Evolutionary conservation across 495 filamentous ascomycete genomes (phyloP).

Genomic region (Rhypophila decipiens): DNA sequence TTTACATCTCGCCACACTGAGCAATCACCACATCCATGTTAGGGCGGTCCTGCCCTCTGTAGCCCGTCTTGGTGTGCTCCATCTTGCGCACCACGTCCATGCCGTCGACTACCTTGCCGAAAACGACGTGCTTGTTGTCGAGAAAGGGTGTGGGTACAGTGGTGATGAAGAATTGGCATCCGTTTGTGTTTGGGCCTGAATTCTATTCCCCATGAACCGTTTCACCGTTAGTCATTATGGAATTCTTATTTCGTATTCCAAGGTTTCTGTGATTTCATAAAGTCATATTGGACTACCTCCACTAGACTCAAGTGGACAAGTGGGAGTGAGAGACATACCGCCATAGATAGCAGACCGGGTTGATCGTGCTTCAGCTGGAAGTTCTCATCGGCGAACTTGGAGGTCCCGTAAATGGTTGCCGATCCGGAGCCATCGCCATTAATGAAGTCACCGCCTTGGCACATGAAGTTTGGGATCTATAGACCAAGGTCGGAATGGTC

Average conservation of each 20-base stretch:
- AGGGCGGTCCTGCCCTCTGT: conserved; percentile 67
- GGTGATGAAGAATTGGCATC: conserved; percentile 96
- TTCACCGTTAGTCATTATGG: not conserved
- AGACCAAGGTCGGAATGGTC: conserved; percentile 1
- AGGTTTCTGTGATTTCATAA: not conserved
- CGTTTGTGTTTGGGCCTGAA: conserved; percentile 88
- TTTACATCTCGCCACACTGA: conserved; percentile 85
- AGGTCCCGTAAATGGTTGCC: conserved; percentile 77
- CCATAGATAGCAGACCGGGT: conserved; percentile 85
- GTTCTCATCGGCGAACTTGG: conserved; percentile 86
- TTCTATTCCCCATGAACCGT: conserved; percentile 50
- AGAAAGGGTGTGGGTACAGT: conserved; percentile 78
- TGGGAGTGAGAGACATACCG: conserved; percentile 49
- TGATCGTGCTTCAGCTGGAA: conserved; percentile 73
- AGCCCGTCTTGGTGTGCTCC: conserved; percentile 75
- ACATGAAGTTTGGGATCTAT: conserved; percentile 95
- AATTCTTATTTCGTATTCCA: not conserved
- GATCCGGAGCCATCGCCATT: conserved; percentile 89
- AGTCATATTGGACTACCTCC: not conserved
- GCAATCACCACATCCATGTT: conserved; percentile 78
- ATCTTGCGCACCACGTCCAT: conserved; percentile 85
- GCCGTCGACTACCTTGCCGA: conserved; percentile 83
- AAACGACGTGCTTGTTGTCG: conserved; percentile 94
- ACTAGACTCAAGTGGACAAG: not conserved
- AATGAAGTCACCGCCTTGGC: conserved; percentile 92